Percentiles rank a stretch among this genome's conserved stretches.
phyloP scores from a whole-genome alignment of 345 rosid species.

The Rhodomyrtus tomentosa region DNA sequence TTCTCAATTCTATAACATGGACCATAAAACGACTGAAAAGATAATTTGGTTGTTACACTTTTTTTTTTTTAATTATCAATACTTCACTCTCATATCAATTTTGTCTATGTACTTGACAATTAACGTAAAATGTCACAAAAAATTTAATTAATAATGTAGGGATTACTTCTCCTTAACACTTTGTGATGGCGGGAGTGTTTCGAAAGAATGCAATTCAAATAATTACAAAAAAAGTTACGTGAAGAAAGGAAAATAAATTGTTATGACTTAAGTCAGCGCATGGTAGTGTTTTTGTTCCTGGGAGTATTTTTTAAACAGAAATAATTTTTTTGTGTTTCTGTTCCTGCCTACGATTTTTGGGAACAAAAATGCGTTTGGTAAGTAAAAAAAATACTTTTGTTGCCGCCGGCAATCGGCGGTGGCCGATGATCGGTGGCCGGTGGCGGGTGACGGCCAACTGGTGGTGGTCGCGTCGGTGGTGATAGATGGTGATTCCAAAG shows the following conservation, averaged over 20 bases:
- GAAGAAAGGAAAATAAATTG: not conserved
- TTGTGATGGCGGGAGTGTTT: not conserved
- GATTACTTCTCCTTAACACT: not conserved
- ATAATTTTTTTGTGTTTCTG: too few species aligned
- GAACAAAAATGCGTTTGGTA: too few species aligned
- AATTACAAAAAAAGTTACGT: not conserved
- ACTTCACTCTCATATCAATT: not conserved
- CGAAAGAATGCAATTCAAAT: not conserved
- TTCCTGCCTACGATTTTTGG: too few species aligned
- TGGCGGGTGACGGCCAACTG: too few species aligned
- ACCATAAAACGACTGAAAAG: not conserved
- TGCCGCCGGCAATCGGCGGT: too few species aligned
- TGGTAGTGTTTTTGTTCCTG: too few species aligned
- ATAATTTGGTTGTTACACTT: not conserved
- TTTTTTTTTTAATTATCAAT: not conserved
- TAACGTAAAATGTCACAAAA: not conserved
- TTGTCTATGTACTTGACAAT: not conserved
- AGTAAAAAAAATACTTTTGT: too few species aligned
- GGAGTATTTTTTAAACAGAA: too few species aligned
- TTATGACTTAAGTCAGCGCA: too few species aligned
- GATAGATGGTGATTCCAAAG: too few species aligned
- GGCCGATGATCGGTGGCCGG: too few species aligned
- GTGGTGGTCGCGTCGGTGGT: too few species aligned
- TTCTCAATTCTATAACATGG: not conserved
- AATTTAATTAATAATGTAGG: not conserved